Percentiles rank a stretch among this genome's conserved stretches.
Evolutionary conservation across 2,329 filamentous ascomycete species (phyloP).

Genomic region (Fusarium sp.): DNA sequence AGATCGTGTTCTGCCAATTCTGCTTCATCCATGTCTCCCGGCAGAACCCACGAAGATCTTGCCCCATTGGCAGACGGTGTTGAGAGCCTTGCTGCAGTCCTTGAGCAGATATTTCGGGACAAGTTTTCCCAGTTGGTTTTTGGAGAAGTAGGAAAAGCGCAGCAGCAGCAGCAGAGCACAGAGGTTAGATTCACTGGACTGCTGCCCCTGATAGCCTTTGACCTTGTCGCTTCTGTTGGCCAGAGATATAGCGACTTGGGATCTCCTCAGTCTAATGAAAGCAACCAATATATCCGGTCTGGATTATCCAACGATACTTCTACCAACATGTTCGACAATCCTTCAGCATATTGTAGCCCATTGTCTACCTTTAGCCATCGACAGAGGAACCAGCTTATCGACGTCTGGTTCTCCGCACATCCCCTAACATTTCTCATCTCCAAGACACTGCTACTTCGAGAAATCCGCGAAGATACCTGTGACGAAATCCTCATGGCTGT

Average conservation of each 20-base stretch:
- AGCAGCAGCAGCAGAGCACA: not conserved
- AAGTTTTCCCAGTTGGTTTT: constrained; percentile 34
- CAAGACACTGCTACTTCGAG: constrained; percentile 51
- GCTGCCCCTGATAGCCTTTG: constrained; percentile 42
- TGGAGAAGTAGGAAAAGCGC: not conserved
- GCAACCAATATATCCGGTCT: constrained; percentile 40
- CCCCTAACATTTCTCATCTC: constrained; percentile 52
- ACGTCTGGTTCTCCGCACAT: constrained; percentile 53
- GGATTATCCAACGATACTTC: constrained; percentile 42
- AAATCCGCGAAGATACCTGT: constrained; percentile 49
- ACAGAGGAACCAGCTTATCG: constrained; percentile 49
- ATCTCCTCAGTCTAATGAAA: constrained; percentile 40
- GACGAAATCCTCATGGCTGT: constrained; percentile 50
- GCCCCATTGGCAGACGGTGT: constrained; percentile 15
- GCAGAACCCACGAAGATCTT: constrained; percentile 33
- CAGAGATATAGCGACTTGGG: constrained; percentile 45
- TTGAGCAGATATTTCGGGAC: constrained; percentile 44
- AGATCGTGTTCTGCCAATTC: constrained; percentile 41
- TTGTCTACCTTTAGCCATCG: constrained; percentile 43
- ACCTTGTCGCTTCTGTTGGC: constrained; percentile 44
- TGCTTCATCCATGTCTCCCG: constrained; percentile 35
- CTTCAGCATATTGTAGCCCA: constrained; percentile 34
- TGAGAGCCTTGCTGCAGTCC: constrained; percentile 42
- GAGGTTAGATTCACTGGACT: constrained; percentile 39
- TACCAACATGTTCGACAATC: constrained; percentile 45